Evolutionary conservation across 2,329 filamentous ascomycete genomes (phyloP), one percentile per base, ranked within the genome.

Genomic region (Monilinia laxa): DNA sequence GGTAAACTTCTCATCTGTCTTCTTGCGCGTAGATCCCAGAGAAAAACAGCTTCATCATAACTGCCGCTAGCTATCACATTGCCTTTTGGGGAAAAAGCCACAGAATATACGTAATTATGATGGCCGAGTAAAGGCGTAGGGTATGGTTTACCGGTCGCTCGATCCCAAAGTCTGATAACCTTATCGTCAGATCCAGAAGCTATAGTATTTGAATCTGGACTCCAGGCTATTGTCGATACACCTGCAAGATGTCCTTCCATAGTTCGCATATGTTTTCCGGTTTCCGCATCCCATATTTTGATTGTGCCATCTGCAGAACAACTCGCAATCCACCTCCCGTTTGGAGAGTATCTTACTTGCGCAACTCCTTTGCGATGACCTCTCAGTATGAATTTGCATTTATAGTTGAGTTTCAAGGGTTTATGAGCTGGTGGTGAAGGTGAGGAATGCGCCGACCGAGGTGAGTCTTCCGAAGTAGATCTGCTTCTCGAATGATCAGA

Each of bases 151-250:
- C 84, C 84, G 28, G 86, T 89, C 23, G 87, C 82, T 10, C 87
- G 80, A 75, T 97, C 91, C 95, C 95, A 99, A 1, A 99, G 81
- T 2, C 95, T 87, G 70, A 99, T 98, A 0, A 90, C 88, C 80
- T 99, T 99, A 83, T 99, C 95, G 78, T 99, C 95, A 6, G 91
- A 94, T 31, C 94, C 95, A 12, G 92, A 94, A 4, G 94, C 95
- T 57, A 99, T 84, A 3, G 91, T 92, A 72, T 88, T 88, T 69
- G 90, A 92, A 77, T 98, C 93, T 0, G 94, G 93, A 68, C 90
- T 90, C 95, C 95, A 99, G n/a, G 93, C 89, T 58, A 99, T 84
- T 51, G 93, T 94, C 42, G 91, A 96, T 23, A 99, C 87, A 68
- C 95, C 95, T 0, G 94, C 93, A 76, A 97, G 85, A 79, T 99